Evolutionary conservation across 208 protist species (phyloP), one percentile per base, ranked within the genome.

Genomic region (Trypanosomatidae sp.): DNA sequence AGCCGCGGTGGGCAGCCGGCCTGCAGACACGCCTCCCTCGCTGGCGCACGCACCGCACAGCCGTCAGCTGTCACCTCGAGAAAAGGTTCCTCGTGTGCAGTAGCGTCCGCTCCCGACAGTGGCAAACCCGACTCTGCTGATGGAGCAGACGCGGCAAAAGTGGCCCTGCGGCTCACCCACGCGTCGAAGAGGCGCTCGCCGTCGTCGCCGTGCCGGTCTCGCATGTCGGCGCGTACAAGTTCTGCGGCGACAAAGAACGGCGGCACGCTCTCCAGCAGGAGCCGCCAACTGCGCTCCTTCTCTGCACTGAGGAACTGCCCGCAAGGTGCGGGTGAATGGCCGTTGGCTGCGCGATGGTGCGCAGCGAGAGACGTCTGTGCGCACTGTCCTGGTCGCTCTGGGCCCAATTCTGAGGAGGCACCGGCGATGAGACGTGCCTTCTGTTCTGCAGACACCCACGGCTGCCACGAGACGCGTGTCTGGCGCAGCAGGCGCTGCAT

Each of bases 381-480:
- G 6, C 46, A n/a, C 25, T 17, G 56, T 4, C 33, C 5, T 12
- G 59, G 30, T 30, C 8, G 19, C 7, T 25, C 22, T 15, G 22
- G 3, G 19, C 44, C 62, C 13, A 6, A 8, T 41, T 15, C 46
- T 13, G 1, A 5, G 52, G n/a, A n/a, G n/a, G 19, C 30, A 46
- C 43, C 58, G 17, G 65, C 62, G 30, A 30, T 30, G 52, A 15
- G 17, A 10, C 69, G 53, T 28, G 58, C 39, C 22, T 30, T 58
- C 22, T 71, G 69, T 0, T 52, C 30, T 0, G 50, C 1, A 12
- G 46, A 52, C 13, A 80, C 52, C 75, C 75, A 74, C 53, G 69
- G 75, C 50, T 71, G 69, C 75, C 68, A 80, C 39, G 75, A 66
- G 3, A 80, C 75, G 47, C 33, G 46, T 36, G 53, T 56, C 39